phyloP scores from a whole-genome alignment of 140 eudicot genomes.

The Oenanthe javanica region DNA sequence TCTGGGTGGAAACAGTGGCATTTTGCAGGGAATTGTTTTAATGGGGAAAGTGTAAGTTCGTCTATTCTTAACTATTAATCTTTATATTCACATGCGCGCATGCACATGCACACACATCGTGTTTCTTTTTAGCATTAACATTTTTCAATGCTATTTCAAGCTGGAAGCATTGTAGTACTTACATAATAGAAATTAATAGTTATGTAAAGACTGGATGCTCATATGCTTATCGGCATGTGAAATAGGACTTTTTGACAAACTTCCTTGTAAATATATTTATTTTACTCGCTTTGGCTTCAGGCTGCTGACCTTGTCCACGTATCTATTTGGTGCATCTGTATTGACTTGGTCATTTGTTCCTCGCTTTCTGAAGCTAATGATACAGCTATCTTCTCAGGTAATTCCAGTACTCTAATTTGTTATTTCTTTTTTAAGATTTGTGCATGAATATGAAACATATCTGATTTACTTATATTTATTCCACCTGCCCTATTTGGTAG shows the following conservation, averaged over 20 bases:
- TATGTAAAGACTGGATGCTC: not conserved
- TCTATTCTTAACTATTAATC: slow-evolving; percentile 7
- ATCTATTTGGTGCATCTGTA: slow-evolving; percentile 60
- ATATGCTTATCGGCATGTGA: not conserved
- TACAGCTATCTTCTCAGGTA: slow-evolving; percentile 80
- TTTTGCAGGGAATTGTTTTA: slow-evolving; percentile 68
- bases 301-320: slow-evolving; percentile 61
- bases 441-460: not conserved
- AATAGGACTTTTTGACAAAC: not conserved
- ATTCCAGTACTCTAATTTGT: slow-evolving; percentile 16
- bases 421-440: not conserved
- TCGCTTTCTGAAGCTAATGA: slow-evolving; percentile 86
- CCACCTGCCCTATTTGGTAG: not conserved
- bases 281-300: slow-evolving; percentile 29
- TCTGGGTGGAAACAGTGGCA: slow-evolving; percentile 87
- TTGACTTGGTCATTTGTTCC: slow-evolving; percentile 89
- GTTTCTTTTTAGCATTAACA: not conserved
- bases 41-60: slow-evolving; percentile 83
- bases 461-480: not conserved
- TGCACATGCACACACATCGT: not conserved
- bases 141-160: not conserved
- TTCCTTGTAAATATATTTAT: slow-evolving; percentile 4
- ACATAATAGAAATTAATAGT: not conserved
- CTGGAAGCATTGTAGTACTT: not conserved
- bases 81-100: not conserved